Evolutionary conservation across 2,329 filamentous ascomycete genomes (phyloP).

Genomic region (Phialocephala sp.): DNA sequence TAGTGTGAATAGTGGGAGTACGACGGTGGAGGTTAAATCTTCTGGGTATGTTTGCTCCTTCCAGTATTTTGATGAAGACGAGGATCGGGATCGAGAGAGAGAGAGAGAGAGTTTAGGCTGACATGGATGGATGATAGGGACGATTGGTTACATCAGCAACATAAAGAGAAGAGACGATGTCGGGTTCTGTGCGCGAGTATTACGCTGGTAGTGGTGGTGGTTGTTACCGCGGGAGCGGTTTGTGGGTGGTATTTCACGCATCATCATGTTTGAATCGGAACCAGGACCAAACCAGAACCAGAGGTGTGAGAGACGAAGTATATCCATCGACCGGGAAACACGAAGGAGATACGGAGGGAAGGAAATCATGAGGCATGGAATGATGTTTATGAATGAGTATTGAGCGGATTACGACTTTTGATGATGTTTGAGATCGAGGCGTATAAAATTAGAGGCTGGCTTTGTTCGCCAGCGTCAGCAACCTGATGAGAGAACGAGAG

Average conservation of each 20-base stretch:
- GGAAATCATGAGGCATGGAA: slow-evolving; percentile 2
- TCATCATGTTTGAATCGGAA: background rate
- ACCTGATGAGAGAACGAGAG: too few species aligned
- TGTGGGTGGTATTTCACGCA: slow-evolving; percentile 39
- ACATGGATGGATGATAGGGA: slow-evolving; percentile 29
- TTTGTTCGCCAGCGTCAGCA: background rate
- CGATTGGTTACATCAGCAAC: slow-evolving; percentile 43
- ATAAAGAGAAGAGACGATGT: slow-evolving; percentile 39
- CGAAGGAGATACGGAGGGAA: too few species aligned
- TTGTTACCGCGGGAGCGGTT: slow-evolving; percentile 36
- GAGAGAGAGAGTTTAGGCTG: background rate
- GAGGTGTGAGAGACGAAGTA: background rate
- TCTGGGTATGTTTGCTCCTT: slow-evolving; percentile 21
- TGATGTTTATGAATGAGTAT: background rate
- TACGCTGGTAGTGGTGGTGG: slow-evolving; percentile 31
- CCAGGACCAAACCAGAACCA: background rate
- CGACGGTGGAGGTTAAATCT: slow-evolving; percentile 22
- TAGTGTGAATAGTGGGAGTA: slow-evolving; percentile 27
- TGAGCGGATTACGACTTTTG: slow-evolving; percentile 3
- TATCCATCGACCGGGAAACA: background rate
- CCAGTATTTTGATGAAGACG: background rate
- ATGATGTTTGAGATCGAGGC: background rate
- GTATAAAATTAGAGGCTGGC: slow-evolving; percentile 7
- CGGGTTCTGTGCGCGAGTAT: slow-evolving; percentile 35
- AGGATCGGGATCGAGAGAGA: background rate